Evolutionary conservation across 352 stramenopile species (phyloP), one percentile per base, ranked within the genome.

Genomic region (Phytophthora sojae): DNA sequence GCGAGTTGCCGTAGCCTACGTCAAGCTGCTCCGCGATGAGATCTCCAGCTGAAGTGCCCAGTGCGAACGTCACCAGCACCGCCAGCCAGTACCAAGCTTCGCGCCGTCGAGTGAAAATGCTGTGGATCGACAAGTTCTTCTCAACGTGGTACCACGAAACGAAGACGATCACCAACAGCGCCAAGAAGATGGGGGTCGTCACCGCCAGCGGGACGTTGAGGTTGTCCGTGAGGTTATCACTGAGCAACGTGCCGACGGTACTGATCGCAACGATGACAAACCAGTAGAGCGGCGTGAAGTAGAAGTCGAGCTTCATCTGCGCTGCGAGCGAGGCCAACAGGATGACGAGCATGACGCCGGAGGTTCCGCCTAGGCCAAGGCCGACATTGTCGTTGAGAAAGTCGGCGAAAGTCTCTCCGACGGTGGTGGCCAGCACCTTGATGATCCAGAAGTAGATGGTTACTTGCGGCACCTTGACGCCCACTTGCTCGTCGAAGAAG

Each of bases 191-290:
- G 1, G 52, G 55, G 4, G 67, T 63, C 35, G 67, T 67, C 47
- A 71, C 44, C 11, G 15, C 32, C 8, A 75, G 57, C 11, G 57
- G 32, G 17, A 72, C 69, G 14, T 67, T 67, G 26, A 76, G 55
- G 29, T 71, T 71, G 54, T 75, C 68, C 2, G 68, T 75, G 32
- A 75, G 52, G 62, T 75, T 75, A 56, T 75, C 68, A 12, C 55
- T 71, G 15, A 75, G 51, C 21, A 75, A 42, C 29, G 68, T 75
- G 14, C 68, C 68, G 7, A 71, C 61, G 17, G 68, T 75, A 47
- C 68, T 75, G 68, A 75, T 75, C 5, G 68, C 62, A 11, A 75
- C 68, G 32, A 75, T 71, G 42, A 75, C 68, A 30, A 75, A 71
- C 68, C 68, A 75, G 45, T 75, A 75, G 15, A 75, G 29, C n/a